A percentile compares a stretch with the other conserved stretches of the same genome.
phyloP scores from a whole-genome alignment of 1,284 basidiomycete genomes.

The Tilletia caries region DNA sequence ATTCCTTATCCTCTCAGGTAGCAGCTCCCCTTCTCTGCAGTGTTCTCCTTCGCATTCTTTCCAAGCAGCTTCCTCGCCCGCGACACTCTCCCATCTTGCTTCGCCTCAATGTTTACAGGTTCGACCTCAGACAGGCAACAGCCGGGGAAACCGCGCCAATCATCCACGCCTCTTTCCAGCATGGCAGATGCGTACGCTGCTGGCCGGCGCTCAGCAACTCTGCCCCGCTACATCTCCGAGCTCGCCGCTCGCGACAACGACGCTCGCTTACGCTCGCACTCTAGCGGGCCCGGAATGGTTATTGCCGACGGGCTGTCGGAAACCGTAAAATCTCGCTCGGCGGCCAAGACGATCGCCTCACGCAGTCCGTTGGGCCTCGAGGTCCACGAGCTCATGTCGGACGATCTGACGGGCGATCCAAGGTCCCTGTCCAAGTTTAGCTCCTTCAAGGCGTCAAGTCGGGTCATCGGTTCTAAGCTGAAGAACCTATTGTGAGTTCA shows the following conservation, averaged over 20 bases:
- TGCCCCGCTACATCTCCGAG: neutral
- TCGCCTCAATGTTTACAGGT: neutral
- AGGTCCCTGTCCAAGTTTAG: conserved; percentile 1
- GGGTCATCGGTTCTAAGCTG: neutral
- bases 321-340: neutral
- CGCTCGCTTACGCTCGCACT: neutral
- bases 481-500: neutral
- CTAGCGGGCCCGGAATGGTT: neutral
- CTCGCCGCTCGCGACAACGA: neutral
- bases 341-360: neutral
- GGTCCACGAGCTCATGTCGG: neutral
- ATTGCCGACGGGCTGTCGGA: neutral
- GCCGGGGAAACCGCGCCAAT: neutral
- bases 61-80: neutral
- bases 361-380: conserved; percentile 1
- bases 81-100: neutral
- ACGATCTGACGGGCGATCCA: neutral
- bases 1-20: neutral
- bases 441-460: conserved; percentile 5
- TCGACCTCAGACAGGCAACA: neutral
- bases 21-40: neutral
- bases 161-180: neutral
- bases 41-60: no score
- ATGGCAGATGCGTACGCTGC: neutral
- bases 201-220: neutral